Evolutionary conservation across 805 yeast genomes (phyloP), one percentile per base, ranked within the genome.

Genomic region (Sporopachydermia quercuum): DNA sequence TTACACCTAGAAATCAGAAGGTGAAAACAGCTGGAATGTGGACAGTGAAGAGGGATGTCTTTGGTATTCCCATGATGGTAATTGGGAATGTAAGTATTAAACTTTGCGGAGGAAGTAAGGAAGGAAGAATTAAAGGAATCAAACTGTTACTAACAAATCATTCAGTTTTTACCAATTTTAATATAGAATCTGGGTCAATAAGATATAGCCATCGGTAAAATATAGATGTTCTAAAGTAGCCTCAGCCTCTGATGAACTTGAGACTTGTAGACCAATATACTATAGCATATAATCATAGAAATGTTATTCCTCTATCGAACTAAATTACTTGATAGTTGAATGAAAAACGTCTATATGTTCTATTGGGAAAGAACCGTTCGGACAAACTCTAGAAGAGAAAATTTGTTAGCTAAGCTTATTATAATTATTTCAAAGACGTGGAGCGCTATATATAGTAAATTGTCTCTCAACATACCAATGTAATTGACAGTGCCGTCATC

Each of bases 51-150:
- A 66, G 96, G 55, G 97, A 89, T 54, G 93, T 89, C 14, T 89
- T 91, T 60, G 96, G 96, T 5, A 78, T 89, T 40, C 98, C 98
- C 13, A 79, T 91, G 85, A 87, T 89, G 94, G 79, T 91, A 16
- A 72, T 89, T 23, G 97, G 96, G 14, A 91, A 85, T 54, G 16
- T 38, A 18, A 17, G 18, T 13, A 38, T 16, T 3, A 17, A 17
- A 30, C 13, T 4, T 13, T 8, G 27, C 11, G 27, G 33, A 23
- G n/a, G 11, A 37, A 4, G 17, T 17, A 19, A 19, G 8, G 13
- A 35, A 15, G n/a, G 13, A 18, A 11, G 16, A 16, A 14, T 23
- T 8, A 23, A n/a, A 23, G 30, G 30, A 8, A 8, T 23, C 13
- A 23, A 23, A n/a, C n/a, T 23, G 30, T 8, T 23, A n/a, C n/a